Evolutionary conservation across 2,329 filamentous ascomycete genomes (phyloP).

Genomic region (Phialemoniopsis sp.): DNA sequence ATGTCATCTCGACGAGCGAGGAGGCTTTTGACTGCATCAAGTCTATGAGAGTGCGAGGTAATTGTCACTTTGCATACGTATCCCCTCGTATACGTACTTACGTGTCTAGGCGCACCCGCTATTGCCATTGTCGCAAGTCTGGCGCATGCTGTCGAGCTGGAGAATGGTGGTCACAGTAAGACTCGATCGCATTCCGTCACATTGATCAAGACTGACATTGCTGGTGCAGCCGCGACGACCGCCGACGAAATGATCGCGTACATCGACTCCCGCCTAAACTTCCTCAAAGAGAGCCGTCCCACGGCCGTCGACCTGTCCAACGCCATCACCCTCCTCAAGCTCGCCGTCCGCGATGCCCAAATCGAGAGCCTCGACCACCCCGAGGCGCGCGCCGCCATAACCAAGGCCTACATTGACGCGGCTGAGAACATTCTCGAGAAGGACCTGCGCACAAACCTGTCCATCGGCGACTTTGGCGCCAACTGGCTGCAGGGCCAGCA

Average conservation of each 20-base stretch:
- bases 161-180: constrained; percentile 45
- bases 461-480: constrained; percentile 79
- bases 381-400: constrained; percentile 49
- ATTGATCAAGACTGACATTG: background rate
- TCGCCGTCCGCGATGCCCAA: constrained; percentile 48
- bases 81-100: background rate
- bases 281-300: constrained; percentile 82
- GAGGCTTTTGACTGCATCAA: constrained; percentile 82
- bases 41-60: constrained; percentile 69
- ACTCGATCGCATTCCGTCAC: constrained; percentile 7
- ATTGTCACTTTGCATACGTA: background rate
- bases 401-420: constrained; percentile 68
- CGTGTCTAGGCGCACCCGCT: constrained; percentile 67
- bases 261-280: constrained; percentile 75
- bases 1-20: constrained; percentile 63
- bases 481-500: constrained; percentile 71
- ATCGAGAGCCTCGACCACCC: constrained; percentile 27
- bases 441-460: constrained; percentile 82
- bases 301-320: constrained; percentile 95
- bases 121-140: constrained; percentile 97
- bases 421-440: constrained; percentile 84
- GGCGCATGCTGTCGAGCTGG: constrained; percentile 79
- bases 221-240: constrained; percentile 29
- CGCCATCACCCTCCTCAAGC: constrained; percentile 76
- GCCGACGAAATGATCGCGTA: constrained; percentile 60